Conservation (phyloP, 257 asterid species). For the Nicotiana obtusifolia region DNA sequence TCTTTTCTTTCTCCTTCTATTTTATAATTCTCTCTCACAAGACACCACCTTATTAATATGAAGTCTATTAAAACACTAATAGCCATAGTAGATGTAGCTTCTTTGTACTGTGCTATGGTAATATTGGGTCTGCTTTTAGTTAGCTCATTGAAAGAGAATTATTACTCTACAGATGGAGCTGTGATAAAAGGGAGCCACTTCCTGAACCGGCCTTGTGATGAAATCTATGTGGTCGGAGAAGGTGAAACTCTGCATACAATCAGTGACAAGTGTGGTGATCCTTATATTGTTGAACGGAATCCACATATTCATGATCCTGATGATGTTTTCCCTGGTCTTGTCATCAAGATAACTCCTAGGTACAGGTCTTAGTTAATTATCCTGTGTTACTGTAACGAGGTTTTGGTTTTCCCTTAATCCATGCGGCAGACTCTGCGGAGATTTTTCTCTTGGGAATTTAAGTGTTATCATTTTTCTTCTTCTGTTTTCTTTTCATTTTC, state of each 20-base stretch:
- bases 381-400: not conserved
- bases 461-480: too few relatives aligned
- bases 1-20: not conserved
- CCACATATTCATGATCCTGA: slow-evolving; percentile 45
- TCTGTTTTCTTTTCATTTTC: not conserved
- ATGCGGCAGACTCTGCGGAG: not conserved
- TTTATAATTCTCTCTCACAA: not conserved
- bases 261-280: slow-evolving; percentile 42
- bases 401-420: slow-evolving; percentile 4
- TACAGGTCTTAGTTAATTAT: not conserved
- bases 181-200: slow-evolving; percentile 11
- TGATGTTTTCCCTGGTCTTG: slow-evolving; percentile 43
- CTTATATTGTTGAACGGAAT: slow-evolving; percentile 31
- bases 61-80: not conserved
- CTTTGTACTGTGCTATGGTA: slow-evolving; percentile 33
- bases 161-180: not conserved
- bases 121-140: slow-evolving; percentile 24
- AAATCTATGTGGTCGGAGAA: slow-evolving; percentile 37
- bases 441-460: not conserved
- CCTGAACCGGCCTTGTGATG: slow-evolving; percentile 23
- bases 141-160: slow-evolving; percentile 13
- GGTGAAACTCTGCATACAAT: slow-evolving; percentile 40
- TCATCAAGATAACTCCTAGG: slow-evolving; percentile 23
- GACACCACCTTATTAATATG: not conserved
- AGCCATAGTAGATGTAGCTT: slow-evolving; percentile 24